Base-by-base conservation (phyloP, 768 basidiomycete species). In the Lactarius quietus region DNA sequence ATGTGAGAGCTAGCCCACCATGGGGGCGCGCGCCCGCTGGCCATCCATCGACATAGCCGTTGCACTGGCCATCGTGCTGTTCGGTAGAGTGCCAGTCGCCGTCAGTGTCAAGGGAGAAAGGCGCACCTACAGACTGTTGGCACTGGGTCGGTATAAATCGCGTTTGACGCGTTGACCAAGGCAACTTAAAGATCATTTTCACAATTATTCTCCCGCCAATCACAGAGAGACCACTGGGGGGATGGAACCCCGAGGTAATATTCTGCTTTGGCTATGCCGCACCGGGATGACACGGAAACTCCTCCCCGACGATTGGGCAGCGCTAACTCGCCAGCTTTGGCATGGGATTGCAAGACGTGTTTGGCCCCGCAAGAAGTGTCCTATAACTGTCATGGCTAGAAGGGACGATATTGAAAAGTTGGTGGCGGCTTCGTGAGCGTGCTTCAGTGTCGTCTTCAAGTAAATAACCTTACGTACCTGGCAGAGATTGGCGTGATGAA, bases 241-340 rank as follows among this genome's bases (percentile, higher is more conserved):
- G 14, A 48, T 6, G 7, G 9, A 3, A n/a, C 7, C 8, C 43
- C 45, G 23, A 26, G 0, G 45, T 23, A 48, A 15, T 0, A 4
- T 9, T 6, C 12, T 2, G 23, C 45, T 12, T 6, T 1, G 0
- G 12, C 20, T 23, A n/a, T 15, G 0, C n/a, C n/a, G n/a, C 23
- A 48, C 45, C 23, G 6, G 23, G 12, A 48, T 48, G n/a, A 23
- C 0, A 48, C 45, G 23, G 23, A 23, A 1, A 1, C n/a, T 14
- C 45, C 3, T 26, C 45, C 45, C 10, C 9, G 23, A 48, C 12
- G 14, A 4, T 23, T 48, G 45, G 45, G 31, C 2, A 10, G n/a
- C 48, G 0, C 20, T 18, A 39, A 6, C 2, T 38, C 48, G 18
- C 15, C 29, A 14, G 12, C 33, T 33, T 2, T 26, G 43, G n/a